A percentile compares a stretch with the other conserved stretches of the same genome.
Evolutionary conservation across 2,329 filamentous ascomycete species (phyloP).

Genomic region (Waltergamsia citrina): DNA sequence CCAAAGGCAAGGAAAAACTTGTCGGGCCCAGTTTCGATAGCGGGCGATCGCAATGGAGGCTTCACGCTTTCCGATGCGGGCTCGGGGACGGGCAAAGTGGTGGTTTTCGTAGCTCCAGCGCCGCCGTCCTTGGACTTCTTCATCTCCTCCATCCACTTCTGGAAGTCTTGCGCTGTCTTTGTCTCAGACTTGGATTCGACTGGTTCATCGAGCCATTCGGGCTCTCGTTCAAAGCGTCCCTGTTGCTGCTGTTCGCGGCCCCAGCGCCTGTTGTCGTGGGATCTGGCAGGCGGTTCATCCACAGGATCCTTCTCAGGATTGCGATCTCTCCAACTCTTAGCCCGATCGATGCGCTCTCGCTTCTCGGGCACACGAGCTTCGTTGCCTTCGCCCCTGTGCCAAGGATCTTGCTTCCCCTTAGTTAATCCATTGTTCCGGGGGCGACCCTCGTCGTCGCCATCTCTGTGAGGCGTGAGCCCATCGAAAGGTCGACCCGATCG

Average conservation of each 20-base stretch:
- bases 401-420: slow-evolving; percentile 63
- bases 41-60: slow-evolving; percentile 46
- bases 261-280: slow-evolving; percentile 41
- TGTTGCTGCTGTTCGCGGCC: slow-evolving; percentile 40
- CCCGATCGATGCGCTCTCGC: slow-evolving; percentile 47
- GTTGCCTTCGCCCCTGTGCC: slow-evolving; percentile 54
- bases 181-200: slow-evolving; percentile 58
- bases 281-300: slow-evolving; percentile 39
- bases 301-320: slow-evolving; percentile 27
- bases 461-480: slow-evolving; percentile 36
- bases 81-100: slow-evolving; percentile 20
- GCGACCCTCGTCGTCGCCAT: slow-evolving; percentile 44
- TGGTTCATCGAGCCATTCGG: slow-evolving; percentile 81
- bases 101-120: slow-evolving; percentile 20
- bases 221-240: slow-evolving; percentile 65
- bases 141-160: slow-evolving; percentile 91
- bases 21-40: slow-evolving; percentile 60
- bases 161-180: slow-evolving; percentile 84
- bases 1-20: slow-evolving; percentile 63
- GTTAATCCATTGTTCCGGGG: slow-evolving; percentile 52
- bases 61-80: slow-evolving; percentile 36
- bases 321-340: slow-evolving; percentile 53
- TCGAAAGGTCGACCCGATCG: slow-evolving; percentile 47
- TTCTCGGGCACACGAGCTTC: slow-evolving; percentile 21
- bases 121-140: slow-evolving; percentile 49